Conservation (phyloP, 345 rosid genomes). For the Hibiscus trionum region DNA sequence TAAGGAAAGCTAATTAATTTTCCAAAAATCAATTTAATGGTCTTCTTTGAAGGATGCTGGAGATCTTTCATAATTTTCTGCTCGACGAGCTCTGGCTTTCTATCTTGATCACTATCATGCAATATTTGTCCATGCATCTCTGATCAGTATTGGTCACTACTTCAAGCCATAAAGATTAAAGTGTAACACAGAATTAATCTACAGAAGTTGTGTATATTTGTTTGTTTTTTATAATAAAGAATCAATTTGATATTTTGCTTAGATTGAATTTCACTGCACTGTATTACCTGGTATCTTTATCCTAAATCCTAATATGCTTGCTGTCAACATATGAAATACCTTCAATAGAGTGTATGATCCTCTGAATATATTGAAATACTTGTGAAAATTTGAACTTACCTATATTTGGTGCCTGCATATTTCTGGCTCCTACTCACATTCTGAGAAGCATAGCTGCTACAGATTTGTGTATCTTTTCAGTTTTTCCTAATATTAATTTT, state of each 20-base stretch:
- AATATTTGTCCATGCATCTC: background rate
- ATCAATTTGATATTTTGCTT: background rate
- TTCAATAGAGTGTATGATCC: background rate
- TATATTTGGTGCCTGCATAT: background rate
- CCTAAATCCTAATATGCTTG: background rate
- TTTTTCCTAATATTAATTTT: slow-evolving; percentile 7
- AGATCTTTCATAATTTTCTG: background rate
- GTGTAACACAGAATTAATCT: background rate
- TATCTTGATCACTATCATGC: background rate
- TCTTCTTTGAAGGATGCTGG: background rate
- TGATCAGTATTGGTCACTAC: background rate
- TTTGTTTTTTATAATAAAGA: background rate
- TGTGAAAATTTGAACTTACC: too few species aligned
- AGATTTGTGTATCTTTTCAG: slow-evolving; percentile 15
- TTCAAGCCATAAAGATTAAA: background rate
- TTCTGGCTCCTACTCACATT: background rate
- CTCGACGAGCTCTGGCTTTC: background rate
- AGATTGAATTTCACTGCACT: background rate
- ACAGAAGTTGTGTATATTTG: background rate
- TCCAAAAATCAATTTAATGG: background rate
- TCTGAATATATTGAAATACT: background rate
- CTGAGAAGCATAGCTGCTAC: background rate
- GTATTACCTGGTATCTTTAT: background rate
- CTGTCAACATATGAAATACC: background rate
- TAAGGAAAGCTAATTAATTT: background rate